Evolutionary conservation across 1,284 basidiomycete species (phyloP), one percentile per base, ranked within the genome.

Genomic region (Pseudozyma sp.): DNA sequence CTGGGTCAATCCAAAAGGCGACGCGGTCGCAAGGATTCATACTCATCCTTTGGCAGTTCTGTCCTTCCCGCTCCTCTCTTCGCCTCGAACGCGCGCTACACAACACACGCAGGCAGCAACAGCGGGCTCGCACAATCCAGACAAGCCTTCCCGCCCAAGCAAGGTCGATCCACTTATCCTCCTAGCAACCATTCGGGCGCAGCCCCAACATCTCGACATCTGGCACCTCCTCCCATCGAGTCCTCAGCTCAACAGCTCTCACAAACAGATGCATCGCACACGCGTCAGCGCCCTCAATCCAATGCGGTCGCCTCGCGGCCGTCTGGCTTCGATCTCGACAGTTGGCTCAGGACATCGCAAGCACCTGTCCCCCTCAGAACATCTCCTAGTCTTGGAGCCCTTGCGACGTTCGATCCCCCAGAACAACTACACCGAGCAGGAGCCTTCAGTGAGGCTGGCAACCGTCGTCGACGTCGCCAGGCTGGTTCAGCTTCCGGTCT

Each of bases 11-110:
- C 61, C n/a, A 77, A 68, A 43, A 63, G 56, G 10, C 39, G 63
- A 34, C 42, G 70, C 16, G 55, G 19, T 31, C 60, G 70, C 39
- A 77, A 69, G 40, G 64, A 74, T 43, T 73, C 70, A 0, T 66
- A 74, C 50, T 77, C 75, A 34, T 74, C 75, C 40, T 58, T 68
- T n/a, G 70, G 70, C 16, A 68, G 67, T 58, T 74, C 70, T 31
- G 70, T 77, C 1, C 71, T 70, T 39, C 75, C 75, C 11, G 54
- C 59, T 10, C 51, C 62, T 6, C 55, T 67, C 3, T 68, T 56
- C 29, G 62, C 58, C 4, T 45, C 57, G 33, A 61, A 58, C 17
- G 19, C 52, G 4, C 60, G 65, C 51, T 52, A 73, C 61, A 47
- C 50, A 31, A 19, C 55, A 14, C 51, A 54, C 31, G 50, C 48